These are phyloP conservation scores for Alternaria arborescens DNA, from an alignment of 2,329 filamentous ascomycete genomes.

Conservation along the genomic window DNA sequence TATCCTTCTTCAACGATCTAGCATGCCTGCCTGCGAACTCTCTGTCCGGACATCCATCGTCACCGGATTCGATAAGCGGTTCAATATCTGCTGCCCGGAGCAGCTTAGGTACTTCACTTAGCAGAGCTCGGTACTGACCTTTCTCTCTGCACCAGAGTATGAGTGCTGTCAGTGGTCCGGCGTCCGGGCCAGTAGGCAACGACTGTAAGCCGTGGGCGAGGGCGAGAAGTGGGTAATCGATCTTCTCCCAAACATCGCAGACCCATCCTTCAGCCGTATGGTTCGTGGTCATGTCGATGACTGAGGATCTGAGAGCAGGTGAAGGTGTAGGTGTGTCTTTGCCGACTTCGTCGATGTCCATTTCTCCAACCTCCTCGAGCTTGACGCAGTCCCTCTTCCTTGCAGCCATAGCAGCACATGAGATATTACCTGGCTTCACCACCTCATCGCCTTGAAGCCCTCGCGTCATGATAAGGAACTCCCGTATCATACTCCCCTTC, in stretches of 20 bases:
- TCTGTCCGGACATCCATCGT: slow-evolving; percentile 16
- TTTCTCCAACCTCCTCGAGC: not conserved
- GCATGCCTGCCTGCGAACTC: not conserved
- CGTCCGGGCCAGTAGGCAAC: slow-evolving; percentile 23
- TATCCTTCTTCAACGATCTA: slow-evolving; percentile 21
- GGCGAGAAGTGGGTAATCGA: slow-evolving; percentile 30
- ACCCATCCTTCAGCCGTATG: slow-evolving; percentile 28
- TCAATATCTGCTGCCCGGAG: slow-evolving; percentile 14
- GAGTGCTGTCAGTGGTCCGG: slow-evolving; percentile 25
- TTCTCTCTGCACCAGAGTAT: slow-evolving; percentile 25
- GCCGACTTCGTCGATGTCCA: not conserved
- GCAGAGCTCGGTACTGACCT: not conserved
- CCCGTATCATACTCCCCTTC: not conserved
- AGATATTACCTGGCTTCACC: not conserved
- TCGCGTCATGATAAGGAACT: slow-evolving; percentile 8
- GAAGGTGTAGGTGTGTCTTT: not conserved
- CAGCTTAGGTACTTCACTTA: slow-evolving; percentile 19
- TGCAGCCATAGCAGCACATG: not conserved
- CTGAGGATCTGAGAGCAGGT: not conserved
- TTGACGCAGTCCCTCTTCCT: not conserved
- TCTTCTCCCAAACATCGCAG: slow-evolving; percentile 10
- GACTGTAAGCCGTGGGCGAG: slow-evolving; percentile 22
- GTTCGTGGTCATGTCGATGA: not conserved
- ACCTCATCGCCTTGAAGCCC: slow-evolving; percentile 5
- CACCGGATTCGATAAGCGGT: slow-evolving; percentile 15